A percentile compares a stretch with the other conserved stretches of the same genome.
Evolutionary conservation across 2,329 filamentous ascomycete species (phyloP).

Genomic region (Chaetoscypha palmicola): DNA sequence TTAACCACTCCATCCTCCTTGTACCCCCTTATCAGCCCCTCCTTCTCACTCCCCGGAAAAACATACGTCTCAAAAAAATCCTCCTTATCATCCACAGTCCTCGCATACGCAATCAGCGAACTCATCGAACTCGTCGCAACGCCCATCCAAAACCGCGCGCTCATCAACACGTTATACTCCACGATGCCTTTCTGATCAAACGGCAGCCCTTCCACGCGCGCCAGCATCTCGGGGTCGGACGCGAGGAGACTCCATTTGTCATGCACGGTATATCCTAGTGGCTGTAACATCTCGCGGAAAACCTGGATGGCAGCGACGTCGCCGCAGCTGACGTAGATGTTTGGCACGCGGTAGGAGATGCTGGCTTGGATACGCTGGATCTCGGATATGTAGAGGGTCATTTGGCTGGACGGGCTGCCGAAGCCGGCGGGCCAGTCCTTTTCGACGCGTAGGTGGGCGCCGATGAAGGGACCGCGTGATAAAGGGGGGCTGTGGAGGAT

Average conservation of each 20-base stretch:
- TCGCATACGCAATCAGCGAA: constrained; percentile 13
- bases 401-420: constrained; percentile 6
- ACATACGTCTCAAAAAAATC: constrained; percentile 11
- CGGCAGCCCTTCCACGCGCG: constrained; percentile 5
- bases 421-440: constrained; percentile 14
- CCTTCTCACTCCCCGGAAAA: constrained; percentile 7
- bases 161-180: constrained; percentile 11
- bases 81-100: constrained; percentile 7
- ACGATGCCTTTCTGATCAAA: constrained; percentile 17
- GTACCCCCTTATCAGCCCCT: not conserved
- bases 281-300: constrained; percentile 6
- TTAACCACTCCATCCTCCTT: constrained; percentile 5
- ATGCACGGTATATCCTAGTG: constrained; percentile 12
- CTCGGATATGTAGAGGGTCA: constrained; percentile 6
- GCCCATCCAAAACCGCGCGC: constrained; percentile 13
- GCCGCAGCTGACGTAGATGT: constrained; percentile 13
- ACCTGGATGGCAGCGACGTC: constrained; percentile 7
- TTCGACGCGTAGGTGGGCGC: constrained; percentile 13
- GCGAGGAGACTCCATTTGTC: constrained; percentile 11
- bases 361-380: constrained; percentile 5
- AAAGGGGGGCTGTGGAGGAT: constrained; percentile 8
- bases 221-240: not conserved
- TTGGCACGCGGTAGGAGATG: not conserved
- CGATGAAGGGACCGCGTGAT: constrained; percentile 8
- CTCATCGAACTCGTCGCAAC: constrained; percentile 10